Base-by-base conservation (phyloP, 2,329 filamentous ascomycete species). In the Phyllosticta ampelicida region DNA sequence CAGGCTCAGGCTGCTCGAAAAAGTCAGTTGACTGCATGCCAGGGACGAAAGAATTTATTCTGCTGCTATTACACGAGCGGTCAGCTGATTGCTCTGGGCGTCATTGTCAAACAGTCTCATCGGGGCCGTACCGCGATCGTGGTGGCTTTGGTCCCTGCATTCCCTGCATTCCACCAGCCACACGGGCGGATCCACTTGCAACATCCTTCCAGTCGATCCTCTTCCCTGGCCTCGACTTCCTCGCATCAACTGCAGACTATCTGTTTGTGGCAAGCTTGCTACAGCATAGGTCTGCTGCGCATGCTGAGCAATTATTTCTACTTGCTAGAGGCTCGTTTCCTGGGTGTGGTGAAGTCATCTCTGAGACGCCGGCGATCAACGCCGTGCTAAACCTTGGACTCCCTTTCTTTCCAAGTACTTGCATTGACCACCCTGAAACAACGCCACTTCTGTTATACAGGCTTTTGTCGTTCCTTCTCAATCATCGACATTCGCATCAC, bases 401-500 rank as follows among this genome's bases (percentile, higher is more conserved):
- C 19, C 19, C 49, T 10, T 13, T 51, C 49, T 51, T 26, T 51
- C 49, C 21, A 2, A 11, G 19, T 51, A 18, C 49, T 51, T 9
- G 49, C 49, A 11, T 26, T 44, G 19, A 11, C 49, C 49, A 51
- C 9, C 49, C 11, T 21, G 13, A 51, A 20, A 21, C 21, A 51
- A 51, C 49, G 19, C 21, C 49, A 51, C 13, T 16, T 58, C 56
- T 58, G 54, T 58, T 28, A 20, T 58, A 58, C 56, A 58, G 19
- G 26, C 51, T n/a, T 13, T 54, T n/a, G n/a, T 18, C 29, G 4
- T 23, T 53, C 29, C 19, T 51, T 20, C 18, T 55, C 26, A 60
- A 19, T 8, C 58, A 9, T 36, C 58, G 3, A 36, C 58, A 48
- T 51, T 54, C 28, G 36, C 54, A n/a, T 58, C 70, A 62, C 67